These are phyloP conservation scores for Tricholoma furcatifolium DNA, from an alignment of 768 basidiomycete species.

Conservation along the genomic window DNA sequence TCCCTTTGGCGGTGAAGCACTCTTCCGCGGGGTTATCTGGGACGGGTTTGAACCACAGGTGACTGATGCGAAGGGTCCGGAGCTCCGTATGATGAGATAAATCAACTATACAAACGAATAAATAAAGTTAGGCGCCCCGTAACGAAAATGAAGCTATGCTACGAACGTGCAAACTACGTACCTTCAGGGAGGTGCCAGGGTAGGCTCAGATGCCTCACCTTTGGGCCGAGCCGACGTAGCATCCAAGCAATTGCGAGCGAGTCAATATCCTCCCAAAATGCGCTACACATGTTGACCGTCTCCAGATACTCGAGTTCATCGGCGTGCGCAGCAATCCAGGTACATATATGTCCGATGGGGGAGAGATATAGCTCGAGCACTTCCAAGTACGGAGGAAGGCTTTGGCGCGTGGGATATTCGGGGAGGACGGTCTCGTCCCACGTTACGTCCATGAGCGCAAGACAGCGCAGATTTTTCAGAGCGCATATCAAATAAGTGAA, in stretches of 20 bases:
- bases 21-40: slow-evolving; percentile 13
- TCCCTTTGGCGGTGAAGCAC: slow-evolving; percentile 15
- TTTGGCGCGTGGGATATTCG: slow-evolving; percentile 4
- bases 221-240: slow-evolving; percentile 21
- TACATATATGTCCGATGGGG: slow-evolving; percentile 19
- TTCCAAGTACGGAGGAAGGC: slow-evolving; percentile 17
- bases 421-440: slow-evolving; percentile 18
- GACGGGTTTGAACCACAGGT: slow-evolving; percentile 20
- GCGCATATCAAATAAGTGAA: slow-evolving; percentile 21
- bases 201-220: slow-evolving; percentile 23
- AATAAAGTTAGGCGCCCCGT: background rate
- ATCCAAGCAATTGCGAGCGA: slow-evolving; percentile 21
- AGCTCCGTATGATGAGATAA: slow-evolving; percentile 18
- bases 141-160: background rate
- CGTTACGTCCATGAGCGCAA: slow-evolving; percentile 22
- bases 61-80: slow-evolving; percentile 21
- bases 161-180: slow-evolving; percentile 8
- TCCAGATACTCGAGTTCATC: slow-evolving; percentile 9
- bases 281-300: slow-evolving; percentile 18
- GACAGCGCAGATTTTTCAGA: slow-evolving; percentile 16
- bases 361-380: slow-evolving; percentile 19
- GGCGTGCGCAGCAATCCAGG: slow-evolving; percentile 18
- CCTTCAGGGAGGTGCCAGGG: slow-evolving; percentile 25
- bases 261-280: slow-evolving; percentile 22
- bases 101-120: slow-evolving; percentile 20